Evolutionary conservation across 495 filamentous ascomycete species (phyloP).

Genomic region (Physcia stellaris): DNA sequence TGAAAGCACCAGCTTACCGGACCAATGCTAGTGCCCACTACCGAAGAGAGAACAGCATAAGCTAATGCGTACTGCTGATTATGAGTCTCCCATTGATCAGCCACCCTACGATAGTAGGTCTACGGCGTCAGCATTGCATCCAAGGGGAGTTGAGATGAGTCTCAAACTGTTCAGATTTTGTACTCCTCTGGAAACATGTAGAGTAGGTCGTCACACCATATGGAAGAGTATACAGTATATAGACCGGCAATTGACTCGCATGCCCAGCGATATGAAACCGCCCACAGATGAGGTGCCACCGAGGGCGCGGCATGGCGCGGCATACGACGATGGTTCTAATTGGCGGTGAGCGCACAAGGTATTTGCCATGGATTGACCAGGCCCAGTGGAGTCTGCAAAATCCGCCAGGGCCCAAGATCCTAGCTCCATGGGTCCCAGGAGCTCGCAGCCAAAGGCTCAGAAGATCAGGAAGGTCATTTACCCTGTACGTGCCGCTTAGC

Average conservation of each 20-base stretch:
- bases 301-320: constrained; percentile 46
- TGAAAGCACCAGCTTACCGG: constrained; percentile 70
- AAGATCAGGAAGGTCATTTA: constrained; percentile 57
- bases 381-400: constrained; percentile 55
- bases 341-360: constrained; percentile 56
- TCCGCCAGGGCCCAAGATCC: constrained; percentile 58
- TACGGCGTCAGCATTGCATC: too few relatives aligned
- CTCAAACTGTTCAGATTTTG: too few relatives aligned
- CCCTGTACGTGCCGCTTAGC: constrained; percentile 50
- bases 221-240: too few relatives aligned
- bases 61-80: constrained; percentile 63
- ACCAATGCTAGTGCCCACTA: constrained; percentile 62
- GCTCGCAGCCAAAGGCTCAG: constrained; percentile 70
- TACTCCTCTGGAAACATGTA: too few relatives aligned
- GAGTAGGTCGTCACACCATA: too few relatives aligned
- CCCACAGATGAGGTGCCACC: constrained; percentile 63
- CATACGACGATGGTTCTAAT: constrained; percentile 56
- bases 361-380: constrained; percentile 67
- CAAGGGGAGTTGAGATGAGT: too few relatives aligned
- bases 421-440: constrained; percentile 78
- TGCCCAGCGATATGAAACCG: constrained; percentile 67
- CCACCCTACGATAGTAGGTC: too few relatives aligned
- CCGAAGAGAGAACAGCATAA: constrained; percentile 62
- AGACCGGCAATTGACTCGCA: too few relatives aligned
- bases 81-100: constrained; percentile 64